phyloP scores from a whole-genome alignment of 2,329 filamentous ascomycete species.

The Paradendryphiella salina region DNA sequence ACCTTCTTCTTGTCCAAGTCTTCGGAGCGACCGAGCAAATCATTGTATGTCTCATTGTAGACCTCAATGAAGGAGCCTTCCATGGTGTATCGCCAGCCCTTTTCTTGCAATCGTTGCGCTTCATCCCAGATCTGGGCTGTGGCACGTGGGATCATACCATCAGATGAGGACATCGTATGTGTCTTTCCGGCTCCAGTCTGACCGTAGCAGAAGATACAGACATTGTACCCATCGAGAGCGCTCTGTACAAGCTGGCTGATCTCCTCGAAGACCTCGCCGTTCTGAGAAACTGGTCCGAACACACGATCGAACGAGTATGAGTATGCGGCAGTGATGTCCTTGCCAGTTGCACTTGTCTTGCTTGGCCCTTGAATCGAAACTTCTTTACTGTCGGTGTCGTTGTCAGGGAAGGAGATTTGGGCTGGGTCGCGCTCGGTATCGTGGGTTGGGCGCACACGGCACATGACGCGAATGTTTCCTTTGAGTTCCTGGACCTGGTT shows the following conservation, averaged over 20 bases:
- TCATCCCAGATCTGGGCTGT: slow-evolving; percentile 93
- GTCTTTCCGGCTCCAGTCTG: slow-evolving; percentile 98
- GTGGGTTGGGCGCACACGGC: slow-evolving; percentile 79
- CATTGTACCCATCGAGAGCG: slow-evolving; percentile 95
- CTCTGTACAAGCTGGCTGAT: slow-evolving; percentile 97
- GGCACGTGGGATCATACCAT: slow-evolving; percentile 94
- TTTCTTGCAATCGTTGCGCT: slow-evolving; percentile 78
- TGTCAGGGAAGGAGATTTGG: slow-evolving; percentile 76
- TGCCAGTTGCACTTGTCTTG: slow-evolving; percentile 78
- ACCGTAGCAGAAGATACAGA: slow-evolving; percentile 98
- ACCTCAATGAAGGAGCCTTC: slow-evolving; percentile 96
- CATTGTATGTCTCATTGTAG: slow-evolving; percentile 96
- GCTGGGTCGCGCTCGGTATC: slow-evolving; percentile 65
- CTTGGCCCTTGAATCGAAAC: slow-evolving; percentile 82
- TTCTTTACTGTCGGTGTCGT: slow-evolving; percentile 80
- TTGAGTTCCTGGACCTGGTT: slow-evolving; percentile 98
- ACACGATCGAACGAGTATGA: slow-evolving; percentile 92
- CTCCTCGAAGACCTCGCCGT: slow-evolving; percentile 88
- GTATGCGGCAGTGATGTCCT: slow-evolving; percentile 75
- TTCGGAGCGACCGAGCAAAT: slow-evolving; percentile 74
- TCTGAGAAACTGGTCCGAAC: slow-evolving; percentile 76
- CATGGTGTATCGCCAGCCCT: slow-evolving; percentile 94
- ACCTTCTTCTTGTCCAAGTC: slow-evolving; percentile 79
- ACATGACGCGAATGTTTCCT: slow-evolving; percentile 98
- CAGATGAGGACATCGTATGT: slow-evolving; percentile 90